A percentile compares a stretch with the other conserved stretches of the same genome.
Evolutionary conservation across 1,139 yeast genomes (phyloP).

Genomic region (Schizosaccharomyces versatilis): DNA sequence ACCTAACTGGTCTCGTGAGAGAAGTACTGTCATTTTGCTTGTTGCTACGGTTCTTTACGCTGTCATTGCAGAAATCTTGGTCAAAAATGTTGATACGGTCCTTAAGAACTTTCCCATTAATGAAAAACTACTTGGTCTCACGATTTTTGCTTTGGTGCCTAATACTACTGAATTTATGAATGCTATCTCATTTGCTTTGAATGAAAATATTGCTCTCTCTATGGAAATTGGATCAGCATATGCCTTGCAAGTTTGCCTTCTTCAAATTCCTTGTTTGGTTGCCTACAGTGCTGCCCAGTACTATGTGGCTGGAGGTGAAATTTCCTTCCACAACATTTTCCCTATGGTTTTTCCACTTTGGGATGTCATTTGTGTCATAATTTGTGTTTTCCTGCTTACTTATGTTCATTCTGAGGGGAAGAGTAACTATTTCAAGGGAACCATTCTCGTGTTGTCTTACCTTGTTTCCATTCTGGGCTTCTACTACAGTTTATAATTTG

Average conservation of each 20-base stretch:
- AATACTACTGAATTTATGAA: slow-evolving; percentile 90
- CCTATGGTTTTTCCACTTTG: slow-evolving; percentile 78
- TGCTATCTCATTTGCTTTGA: slow-evolving; percentile 88
- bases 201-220: slow-evolving; percentile 80
- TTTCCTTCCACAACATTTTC: slow-evolving; percentile 14
- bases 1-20: slow-evolving; percentile 83
- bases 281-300: slow-evolving; percentile 40
- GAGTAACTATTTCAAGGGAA: slow-evolving; percentile 78
- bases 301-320: slow-evolving; percentile 14
- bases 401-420: slow-evolving; percentile 93
- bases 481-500: slow-evolving; percentile 16
- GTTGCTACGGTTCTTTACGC: slow-evolving; percentile 79
- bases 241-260: slow-evolving; percentile 83
- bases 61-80: slow-evolving; percentile 80
- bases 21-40: slow-evolving; percentile 64
- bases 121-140: slow-evolving; percentile 78
- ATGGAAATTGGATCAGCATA: slow-evolving; percentile 98
- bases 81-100: slow-evolving; percentile 82
- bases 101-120: slow-evolving; percentile 52
- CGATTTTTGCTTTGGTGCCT: slow-evolving; percentile 88
- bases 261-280: slow-evolving; percentile 82
- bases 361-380: slow-evolving; percentile 74
- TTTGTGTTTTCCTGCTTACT: slow-evolving; percentile 72
- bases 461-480: slow-evolving; percentile 62
- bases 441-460: slow-evolving; percentile 62